phyloP scores from a whole-genome alignment of 768 basidiomycete genomes.

The Calocera cornea region DNA sequence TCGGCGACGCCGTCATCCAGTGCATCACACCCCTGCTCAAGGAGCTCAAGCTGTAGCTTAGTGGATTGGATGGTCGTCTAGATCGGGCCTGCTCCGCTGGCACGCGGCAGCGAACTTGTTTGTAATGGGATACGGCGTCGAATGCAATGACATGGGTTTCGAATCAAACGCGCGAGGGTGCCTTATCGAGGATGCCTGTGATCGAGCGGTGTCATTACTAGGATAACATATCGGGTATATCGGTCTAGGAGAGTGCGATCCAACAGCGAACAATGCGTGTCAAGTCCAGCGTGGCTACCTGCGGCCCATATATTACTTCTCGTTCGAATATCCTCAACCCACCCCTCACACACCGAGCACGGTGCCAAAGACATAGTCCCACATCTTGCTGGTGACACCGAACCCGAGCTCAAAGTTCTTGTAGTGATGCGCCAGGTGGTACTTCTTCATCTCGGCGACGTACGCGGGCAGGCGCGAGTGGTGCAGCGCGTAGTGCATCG shows the following conservation, averaged over 20 bases:
- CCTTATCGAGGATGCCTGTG: background rate
- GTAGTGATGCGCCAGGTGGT: conserved; percentile 95
- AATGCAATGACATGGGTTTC: background rate
- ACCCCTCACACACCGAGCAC: conserved; percentile 43
- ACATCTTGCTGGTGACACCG: conserved; percentile 92
- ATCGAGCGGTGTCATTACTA: background rate
- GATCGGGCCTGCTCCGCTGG: background rate
- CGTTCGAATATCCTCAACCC: background rate
- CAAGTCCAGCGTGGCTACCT: background rate
- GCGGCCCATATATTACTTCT: background rate
- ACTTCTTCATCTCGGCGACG: conserved; percentile 86
- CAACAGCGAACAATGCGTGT: background rate
- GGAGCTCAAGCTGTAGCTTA: background rate
- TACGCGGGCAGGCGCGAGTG: conserved; percentile 78
- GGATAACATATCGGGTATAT: background rate
- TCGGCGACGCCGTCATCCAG: conserved; percentile 32
- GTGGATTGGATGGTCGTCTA: background rate
- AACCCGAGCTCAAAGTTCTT: conserved; percentile 97
- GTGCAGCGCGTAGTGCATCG: conserved; percentile 89
- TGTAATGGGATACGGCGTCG: background rate
- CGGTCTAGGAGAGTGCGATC: background rate
- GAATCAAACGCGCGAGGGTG: background rate
- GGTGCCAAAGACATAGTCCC: conserved; percentile 88
- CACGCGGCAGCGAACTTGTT: background rate
- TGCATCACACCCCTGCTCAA: background rate